Conservation (phyloP, 169 alveolate species). For the Plasmodium inui region DNA sequence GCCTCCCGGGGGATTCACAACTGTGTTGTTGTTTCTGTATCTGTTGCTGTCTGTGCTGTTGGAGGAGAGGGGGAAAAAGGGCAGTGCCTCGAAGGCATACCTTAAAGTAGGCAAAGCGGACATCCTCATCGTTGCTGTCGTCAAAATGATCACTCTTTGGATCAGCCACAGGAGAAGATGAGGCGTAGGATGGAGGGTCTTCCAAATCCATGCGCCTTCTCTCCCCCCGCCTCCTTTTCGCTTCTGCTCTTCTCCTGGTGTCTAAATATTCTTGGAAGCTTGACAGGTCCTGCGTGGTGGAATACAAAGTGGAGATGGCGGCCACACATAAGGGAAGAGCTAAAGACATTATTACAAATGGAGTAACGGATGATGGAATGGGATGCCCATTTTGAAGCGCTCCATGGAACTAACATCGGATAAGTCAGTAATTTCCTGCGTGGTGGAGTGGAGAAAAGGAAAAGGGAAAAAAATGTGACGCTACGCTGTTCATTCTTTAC, state of each 20-base stretch:
- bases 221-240: not conserved
- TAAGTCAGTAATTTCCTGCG: constrained; percentile 26
- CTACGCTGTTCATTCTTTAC: not conserved
- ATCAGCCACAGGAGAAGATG: not conserved
- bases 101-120: constrained; percentile 64
- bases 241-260: not conserved
- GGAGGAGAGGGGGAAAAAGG: too few species aligned
- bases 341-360: not conserved
- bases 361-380: not conserved
- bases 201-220: not conserved
- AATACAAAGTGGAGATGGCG: not conserved
- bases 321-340: not conserved
- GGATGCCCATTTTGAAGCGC: not conserved
- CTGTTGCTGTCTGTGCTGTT: too few species aligned
- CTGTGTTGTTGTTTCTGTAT: too few species aligned
- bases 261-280: constrained; percentile 33
- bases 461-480: not conserved
- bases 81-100: not conserved
- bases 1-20: too few species aligned
- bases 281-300: constrained; percentile 12
- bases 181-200: not conserved
- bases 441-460: not conserved
- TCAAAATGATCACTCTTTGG: not conserved
- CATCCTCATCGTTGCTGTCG: constrained; percentile 35
- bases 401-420: not conserved